Evolutionary conservation across 2,329 filamentous ascomycete genomes (phyloP), one percentile per base, ranked within the genome.

Genomic region (Microcyclospora tardicrescens): DNA sequence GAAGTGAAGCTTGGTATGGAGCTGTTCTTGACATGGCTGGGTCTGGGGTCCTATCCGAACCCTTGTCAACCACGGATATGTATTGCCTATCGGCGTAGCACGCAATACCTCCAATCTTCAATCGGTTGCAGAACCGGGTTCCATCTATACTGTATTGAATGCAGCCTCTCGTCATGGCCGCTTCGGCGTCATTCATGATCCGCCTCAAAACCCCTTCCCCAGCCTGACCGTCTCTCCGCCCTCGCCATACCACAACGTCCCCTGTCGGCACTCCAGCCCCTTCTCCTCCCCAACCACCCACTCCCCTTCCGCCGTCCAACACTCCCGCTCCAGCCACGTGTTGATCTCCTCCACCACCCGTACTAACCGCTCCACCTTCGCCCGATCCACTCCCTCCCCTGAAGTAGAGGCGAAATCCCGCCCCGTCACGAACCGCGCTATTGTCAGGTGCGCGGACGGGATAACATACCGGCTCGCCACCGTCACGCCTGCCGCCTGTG

Each of bases 221-320:
- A 68, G 39, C 42, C 64, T 54, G 13, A 93, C 69, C 3, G 76
- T 81, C 46, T 81, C 72, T 1, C 87, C 87, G 16, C 78, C 83
- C 28, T 81, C 45, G 2, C 67, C 89, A 63, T 94, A 95, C 86
- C 87, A 96, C 33, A 94, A 61, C 5, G 71, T 68, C 0, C 89
- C 89, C 46, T 72, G 75, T 33, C 84, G 73, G 42, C 76, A 77
- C 53, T 89, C 82, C 39, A 95, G 62, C 0, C 87, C 87, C 50
- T 69, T 80, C 58, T 89, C 85, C 51, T 93, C 75, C 0, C 89
- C 87, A n/a, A 95, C 77, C 16, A 82, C 65, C 86, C 89, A 95
- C 54, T 91, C 81, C 0, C 81, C 79, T 10, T 67, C 66, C 1
- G 57, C 56, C 19, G 60, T 61, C 84, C 85, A 93, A 36, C 80